Evolutionary conservation across 2,329 filamentous ascomycete genomes (phyloP).

Genomic region (Colletotrichum shisoi): DNA sequence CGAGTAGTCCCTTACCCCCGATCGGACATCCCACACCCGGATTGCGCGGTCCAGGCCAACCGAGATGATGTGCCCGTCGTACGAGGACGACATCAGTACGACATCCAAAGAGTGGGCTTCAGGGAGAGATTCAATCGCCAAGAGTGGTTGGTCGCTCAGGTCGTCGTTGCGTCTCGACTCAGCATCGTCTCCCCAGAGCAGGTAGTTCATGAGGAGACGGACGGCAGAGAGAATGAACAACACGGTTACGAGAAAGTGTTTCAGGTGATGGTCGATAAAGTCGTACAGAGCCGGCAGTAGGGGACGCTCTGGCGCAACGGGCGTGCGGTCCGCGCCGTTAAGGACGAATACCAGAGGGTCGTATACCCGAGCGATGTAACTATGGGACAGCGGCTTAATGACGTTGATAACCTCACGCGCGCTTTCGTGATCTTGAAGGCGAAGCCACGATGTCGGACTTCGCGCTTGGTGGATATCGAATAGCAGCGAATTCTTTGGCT

Average conservation of each 20-base stretch:
- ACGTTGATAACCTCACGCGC: conserved; percentile 79
- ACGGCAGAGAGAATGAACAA: conserved; percentile 70
- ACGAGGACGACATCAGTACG: conserved; percentile 68
- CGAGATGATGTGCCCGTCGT: conserved; percentile 71
- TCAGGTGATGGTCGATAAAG: conserved; percentile 68
- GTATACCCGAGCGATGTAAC: conserved; percentile 76
- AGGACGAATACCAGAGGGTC: conserved; percentile 78
- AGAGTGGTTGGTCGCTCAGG: conserved; percentile 57
- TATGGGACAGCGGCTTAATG: conserved; percentile 74
- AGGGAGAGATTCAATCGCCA: conserved; percentile 68
- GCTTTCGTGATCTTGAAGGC: conserved; percentile 79
- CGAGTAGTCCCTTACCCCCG: conserved; percentile 53
- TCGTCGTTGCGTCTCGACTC: conserved; percentile 57
- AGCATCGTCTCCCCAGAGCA: conserved; percentile 71
- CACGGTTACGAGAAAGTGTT: conserved; percentile 68
- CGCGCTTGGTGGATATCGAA: conserved; percentile 75
- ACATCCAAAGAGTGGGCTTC: conserved; percentile 75
- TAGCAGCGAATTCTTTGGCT: conserved; percentile 52
- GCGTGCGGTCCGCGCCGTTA: conserved; percentile 71
- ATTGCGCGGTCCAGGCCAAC: conserved; percentile 75
- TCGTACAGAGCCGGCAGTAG: conserved; percentile 70
- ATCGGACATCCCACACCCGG: conserved; percentile 69
- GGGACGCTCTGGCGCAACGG: conserved; percentile 57
- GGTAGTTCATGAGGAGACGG: conserved; percentile 75
- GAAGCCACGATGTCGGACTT: conserved; percentile 78